Conservation (phyloP, 139 green algal genomes). For the Parachlorella kessleri region DNA sequence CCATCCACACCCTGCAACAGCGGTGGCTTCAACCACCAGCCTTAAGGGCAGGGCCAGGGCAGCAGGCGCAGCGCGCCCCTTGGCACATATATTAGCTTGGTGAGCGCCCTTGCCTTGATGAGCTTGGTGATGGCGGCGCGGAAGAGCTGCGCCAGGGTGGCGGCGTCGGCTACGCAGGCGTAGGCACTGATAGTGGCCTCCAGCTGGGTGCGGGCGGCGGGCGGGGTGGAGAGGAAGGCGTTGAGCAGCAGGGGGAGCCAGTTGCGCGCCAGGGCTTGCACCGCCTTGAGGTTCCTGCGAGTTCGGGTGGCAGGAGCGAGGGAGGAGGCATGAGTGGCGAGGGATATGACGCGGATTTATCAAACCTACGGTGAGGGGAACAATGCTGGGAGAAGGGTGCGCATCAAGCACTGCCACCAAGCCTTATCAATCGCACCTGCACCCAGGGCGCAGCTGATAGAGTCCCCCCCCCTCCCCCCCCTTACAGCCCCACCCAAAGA, state of each 20-base stretch:
- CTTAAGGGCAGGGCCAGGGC: no score
- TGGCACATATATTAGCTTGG: no score
- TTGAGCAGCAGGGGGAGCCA: constrained; percentile 91
- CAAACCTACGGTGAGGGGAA: not conserved
- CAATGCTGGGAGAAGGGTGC: not conserved
- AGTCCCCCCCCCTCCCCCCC: no score
- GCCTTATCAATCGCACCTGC: no score
- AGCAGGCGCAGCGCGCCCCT: no score
- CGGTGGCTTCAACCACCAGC: no score
- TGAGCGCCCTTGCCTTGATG: constrained; percentile 58
- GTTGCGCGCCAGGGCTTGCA: constrained; percentile 66
- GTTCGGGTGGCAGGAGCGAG: not conserved
- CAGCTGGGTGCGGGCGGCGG: constrained; percentile 55
- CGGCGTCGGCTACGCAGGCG: constrained; percentile 55
- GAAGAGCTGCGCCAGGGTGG: constrained; percentile 67
- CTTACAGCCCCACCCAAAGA: no score
- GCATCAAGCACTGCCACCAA: no score
- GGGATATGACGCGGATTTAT: no score
- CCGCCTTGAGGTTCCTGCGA: constrained; percentile 52
- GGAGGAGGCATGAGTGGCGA: not conserved
- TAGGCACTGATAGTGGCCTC: constrained; percentile 67
- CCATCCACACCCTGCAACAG: no score
- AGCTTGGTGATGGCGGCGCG: constrained; percentile 70
- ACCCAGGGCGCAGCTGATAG: no score
- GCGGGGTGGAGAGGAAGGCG: constrained; percentile 64